Base-by-base conservation (phyloP, 164 flowering plant genomes). In the Akebia trifoliata region DNA sequence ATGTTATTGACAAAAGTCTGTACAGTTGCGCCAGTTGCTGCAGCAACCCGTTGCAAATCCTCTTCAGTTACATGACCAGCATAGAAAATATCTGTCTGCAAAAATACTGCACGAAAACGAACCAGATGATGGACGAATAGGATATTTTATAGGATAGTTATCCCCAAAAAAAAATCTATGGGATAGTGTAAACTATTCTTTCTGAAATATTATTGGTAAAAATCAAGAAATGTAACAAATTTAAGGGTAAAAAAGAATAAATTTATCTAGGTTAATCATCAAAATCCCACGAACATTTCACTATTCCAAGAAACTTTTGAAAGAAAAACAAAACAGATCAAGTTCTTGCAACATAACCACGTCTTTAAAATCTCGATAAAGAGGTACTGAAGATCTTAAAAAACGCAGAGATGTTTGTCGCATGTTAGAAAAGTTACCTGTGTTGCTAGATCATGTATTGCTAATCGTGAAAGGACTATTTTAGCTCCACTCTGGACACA, bases 51-150 rank as follows among this genome's bases (percentile, higher is more conserved):
- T 21, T 80, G 84, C 73, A 94, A 61, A 74, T 94, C 99, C 74
- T 90, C 99, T 70, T 94, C 99, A 46, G 91, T 57, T 45, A 90
- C 99, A 75, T 96, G 97, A 61, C 99, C 99, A 76, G 99, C 99
- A 71, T 97, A 94, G 69, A 94, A 94, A 57, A 94, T 86, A 76
- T 94, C 97, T 73, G 60, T 94, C 99, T 51, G 99, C 97, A 86
- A 94, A n/a, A 94, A 70, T 90, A 94, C 99, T 94, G 90, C 47
- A 56, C 8, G 38, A 30, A 55, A 37, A 25, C 26, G 17, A 56
- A 50, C 44, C 10, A 12, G 4, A 50, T 18, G 22, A 37, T 63
- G 24, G 35, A 35, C 50, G 25, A 9, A 18, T 22, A 14, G 42
- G 14, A 47, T 25, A 47, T 15, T 47, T 26, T 15, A 47, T 15